Conservation (phyloP, 345 rosid genomes). For the Boechera divaricarpa region DNA sequence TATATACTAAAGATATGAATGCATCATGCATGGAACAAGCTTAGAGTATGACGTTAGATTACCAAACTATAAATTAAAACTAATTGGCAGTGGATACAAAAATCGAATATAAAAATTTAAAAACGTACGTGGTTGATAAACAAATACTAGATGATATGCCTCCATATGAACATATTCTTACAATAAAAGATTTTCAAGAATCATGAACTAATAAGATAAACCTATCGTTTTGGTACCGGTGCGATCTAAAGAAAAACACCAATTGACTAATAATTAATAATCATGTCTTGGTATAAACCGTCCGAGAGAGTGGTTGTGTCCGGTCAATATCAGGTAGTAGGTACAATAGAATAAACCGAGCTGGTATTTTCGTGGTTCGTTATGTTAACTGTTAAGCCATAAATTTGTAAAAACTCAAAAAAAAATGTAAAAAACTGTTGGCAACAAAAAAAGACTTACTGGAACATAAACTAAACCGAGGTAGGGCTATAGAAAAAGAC, state of each 20-base stretch:
- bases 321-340: background rate
- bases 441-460: no score
- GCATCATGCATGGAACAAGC: slow-evolving; percentile 22
- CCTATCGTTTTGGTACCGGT: background rate
- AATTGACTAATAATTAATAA: background rate
- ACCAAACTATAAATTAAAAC: background rate
- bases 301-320: slow-evolving; percentile 5
- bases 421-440: no score
- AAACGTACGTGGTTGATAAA: background rate
- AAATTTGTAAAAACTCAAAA: no score
- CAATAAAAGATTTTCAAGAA: slow-evolving; percentile 17
- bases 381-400: no score
- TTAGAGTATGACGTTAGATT: background rate
- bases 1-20: slow-evolving; percentile 1
- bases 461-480: no score
- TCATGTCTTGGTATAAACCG: slow-evolving; percentile 9
- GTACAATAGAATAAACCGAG: no score
- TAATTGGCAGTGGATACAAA: background rate
- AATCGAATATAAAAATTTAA: background rate
- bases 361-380: no score
- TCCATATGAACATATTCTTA: background rate
- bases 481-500: no score
- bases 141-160: background rate
- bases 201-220: background rate
- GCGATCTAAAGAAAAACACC: background rate